Evolutionary conservation across 208 protist genomes (phyloP).

Genomic region (Leishmania lainsoni): DNA sequence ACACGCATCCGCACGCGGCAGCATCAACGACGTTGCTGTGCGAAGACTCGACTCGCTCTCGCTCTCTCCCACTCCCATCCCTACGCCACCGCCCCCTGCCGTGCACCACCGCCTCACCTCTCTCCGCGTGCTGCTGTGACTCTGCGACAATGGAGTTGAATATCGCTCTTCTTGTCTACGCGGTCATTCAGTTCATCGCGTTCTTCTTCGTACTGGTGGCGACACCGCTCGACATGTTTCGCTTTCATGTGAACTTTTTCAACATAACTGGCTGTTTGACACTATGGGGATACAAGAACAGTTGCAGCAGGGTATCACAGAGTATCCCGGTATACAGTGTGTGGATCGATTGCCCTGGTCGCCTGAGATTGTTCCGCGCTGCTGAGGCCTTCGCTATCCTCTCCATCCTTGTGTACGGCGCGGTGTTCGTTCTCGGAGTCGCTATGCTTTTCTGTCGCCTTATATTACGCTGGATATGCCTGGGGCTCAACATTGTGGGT

Average conservation of each 20-base stretch:
- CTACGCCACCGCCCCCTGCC: neutral
- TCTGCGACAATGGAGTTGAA: constrained; percentile 1
- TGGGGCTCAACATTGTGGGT: too few species aligned
- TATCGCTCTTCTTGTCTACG: constrained; percentile 54
- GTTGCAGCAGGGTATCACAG: too few species aligned
- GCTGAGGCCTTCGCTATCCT: constrained; percentile 33
- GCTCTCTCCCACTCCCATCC: neutral
- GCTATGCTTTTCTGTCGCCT: too few species aligned
- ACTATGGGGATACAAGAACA: too few species aligned
- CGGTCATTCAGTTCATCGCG: constrained; percentile 41
- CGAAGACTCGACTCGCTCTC: neutral
- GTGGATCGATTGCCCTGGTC: too few species aligned
- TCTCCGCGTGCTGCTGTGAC: neutral
- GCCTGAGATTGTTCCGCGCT: too few species aligned
- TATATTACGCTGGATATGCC: too few species aligned
- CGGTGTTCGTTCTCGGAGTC: too few species aligned
- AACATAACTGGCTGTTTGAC: too few species aligned
- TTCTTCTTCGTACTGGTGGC: constrained; percentile 54
- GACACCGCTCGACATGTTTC: constrained; percentile 45
- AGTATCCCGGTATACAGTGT: too few species aligned
- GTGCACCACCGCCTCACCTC: neutral
- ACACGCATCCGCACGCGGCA: constrained; percentile 12
- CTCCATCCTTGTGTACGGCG: too few species aligned
- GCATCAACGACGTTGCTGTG: neutral
- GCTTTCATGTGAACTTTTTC: too few species aligned